Evolutionary conservation across 2,329 filamentous ascomycete species (phyloP).

Genomic region (Coniochaeta prunicola): DNA sequence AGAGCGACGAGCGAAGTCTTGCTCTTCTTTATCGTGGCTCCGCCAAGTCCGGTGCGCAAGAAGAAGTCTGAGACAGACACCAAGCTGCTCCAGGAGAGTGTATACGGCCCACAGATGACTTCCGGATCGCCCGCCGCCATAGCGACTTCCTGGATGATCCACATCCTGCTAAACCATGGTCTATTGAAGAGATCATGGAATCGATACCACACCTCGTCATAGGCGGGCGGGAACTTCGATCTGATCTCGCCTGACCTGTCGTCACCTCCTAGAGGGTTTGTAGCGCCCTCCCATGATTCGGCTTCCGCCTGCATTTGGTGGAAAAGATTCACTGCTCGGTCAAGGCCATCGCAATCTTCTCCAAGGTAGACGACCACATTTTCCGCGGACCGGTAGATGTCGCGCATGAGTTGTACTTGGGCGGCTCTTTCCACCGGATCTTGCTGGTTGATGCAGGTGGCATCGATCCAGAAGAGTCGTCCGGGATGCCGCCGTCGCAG

Average conservation of each 20-base stretch:
- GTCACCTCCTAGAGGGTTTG: neutral
- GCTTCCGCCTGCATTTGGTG: neutral
- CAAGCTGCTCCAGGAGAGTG: neutral
- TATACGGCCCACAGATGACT: neutral
- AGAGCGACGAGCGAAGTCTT: neutral
- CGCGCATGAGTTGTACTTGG: slow-evolving; percentile 6
- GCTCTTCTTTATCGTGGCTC: neutral
- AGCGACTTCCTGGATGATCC: neutral
- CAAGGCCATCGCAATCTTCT: neutral
- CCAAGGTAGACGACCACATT: slow-evolving; percentile 5
- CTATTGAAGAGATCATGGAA: neutral
- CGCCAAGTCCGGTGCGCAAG: neutral
- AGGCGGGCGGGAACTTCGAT: neutral
- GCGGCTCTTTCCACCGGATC: neutral
- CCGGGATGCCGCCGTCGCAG: neutral
- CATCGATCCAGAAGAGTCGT: slow-evolving; percentile 5
- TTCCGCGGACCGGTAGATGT: slow-evolving; percentile 6
- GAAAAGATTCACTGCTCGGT: neutral
- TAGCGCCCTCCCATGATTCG: neutral
- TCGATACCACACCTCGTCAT: neutral
- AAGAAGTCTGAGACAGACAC: neutral
- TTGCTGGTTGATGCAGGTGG: slow-evolving; percentile 8
- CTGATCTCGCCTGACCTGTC: neutral
- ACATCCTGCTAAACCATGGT: neutral
- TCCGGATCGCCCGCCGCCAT: neutral